A percentile compares a stretch with the other conserved stretches of the same genome.
phyloP scores from a whole-genome alignment of 257 asterid genomes.

The Verbascum thapsus region DNA sequence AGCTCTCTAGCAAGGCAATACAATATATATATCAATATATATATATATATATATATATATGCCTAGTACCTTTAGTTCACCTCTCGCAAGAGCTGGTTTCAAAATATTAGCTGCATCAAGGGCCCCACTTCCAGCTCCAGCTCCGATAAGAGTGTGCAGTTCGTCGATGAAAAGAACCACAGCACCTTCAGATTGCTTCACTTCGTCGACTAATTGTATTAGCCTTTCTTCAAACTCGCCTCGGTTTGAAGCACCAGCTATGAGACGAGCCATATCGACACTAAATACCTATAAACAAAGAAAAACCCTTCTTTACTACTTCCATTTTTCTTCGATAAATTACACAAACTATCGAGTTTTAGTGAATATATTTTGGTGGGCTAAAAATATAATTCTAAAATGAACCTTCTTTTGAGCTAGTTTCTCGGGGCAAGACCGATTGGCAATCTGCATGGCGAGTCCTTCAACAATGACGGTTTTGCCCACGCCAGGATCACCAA shows the following conservation, averaged over 20 bases:
- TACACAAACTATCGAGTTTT: not conserved
- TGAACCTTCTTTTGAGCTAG: not conserved
- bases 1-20: not conserved
- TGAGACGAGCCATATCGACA: slow-evolving; percentile 23
- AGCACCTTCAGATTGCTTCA: slow-evolving; percentile 15
- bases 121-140: slow-evolving; percentile 23
- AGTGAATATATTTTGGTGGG: not conserved
- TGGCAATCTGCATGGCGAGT: slow-evolving; percentile 16
- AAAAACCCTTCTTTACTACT: not conserved
- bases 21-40: not conserved
- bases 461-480: slow-evolving; percentile 30
- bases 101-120: slow-evolving; percentile 28
- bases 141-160: slow-evolving; percentile 30
- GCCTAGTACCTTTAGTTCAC: slow-evolving; percentile 18
- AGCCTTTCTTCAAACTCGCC: slow-evolving; percentile 32
- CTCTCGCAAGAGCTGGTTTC: slow-evolving; percentile 35
- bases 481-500: slow-evolving; percentile 34
- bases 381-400: no score
- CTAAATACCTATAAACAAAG: slow-evolving; percentile 10
- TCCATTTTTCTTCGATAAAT: not conserved
- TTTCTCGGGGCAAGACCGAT: not conserved
- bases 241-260: slow-evolving; percentile 29
- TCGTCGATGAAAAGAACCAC: slow-evolving; percentile 32
- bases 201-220: slow-evolving; percentile 20
- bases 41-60: not conserved